Conservation (phyloP, 192 early-diverging fungal species). For the Gonapodya sp. region DNA sequence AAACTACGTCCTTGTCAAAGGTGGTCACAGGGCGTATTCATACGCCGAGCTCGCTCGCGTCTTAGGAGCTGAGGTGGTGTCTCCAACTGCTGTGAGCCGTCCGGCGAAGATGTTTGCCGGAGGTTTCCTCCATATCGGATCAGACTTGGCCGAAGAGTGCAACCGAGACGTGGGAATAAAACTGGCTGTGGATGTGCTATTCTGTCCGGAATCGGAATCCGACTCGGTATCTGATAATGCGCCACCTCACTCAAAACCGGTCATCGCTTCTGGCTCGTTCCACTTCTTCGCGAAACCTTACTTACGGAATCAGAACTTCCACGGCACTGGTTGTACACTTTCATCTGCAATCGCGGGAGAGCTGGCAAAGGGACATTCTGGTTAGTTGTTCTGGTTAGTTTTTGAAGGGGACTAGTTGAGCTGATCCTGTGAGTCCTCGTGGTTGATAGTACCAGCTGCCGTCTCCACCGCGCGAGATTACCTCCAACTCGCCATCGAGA, state of each 20-base stretch:
- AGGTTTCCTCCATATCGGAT: background rate
- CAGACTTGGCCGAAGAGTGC: too few species aligned
- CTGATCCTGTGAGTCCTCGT: too few species aligned
- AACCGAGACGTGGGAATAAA: background rate
- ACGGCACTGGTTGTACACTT: constrained; percentile 83
- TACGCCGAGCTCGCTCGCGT: background rate
- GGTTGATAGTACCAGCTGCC: constrained; percentile 37
- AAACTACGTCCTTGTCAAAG: constrained; percentile 61
- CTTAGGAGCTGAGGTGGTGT: background rate
- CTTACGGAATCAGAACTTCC: constrained; percentile 60
- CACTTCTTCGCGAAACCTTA: constrained; percentile 38
- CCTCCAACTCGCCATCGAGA: constrained; percentile 53
- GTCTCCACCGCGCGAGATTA: constrained; percentile 46
- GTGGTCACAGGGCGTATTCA: constrained; percentile 61
- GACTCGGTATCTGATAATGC: background rate
- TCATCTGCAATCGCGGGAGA: constrained; percentile 68
- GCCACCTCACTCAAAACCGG: background rate
- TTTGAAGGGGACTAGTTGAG: too few species aligned
- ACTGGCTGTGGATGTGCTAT: constrained; percentile 56
- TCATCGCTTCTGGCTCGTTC: constrained; percentile 15
- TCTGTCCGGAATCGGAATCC: background rate
- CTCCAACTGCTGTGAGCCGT: background rate
- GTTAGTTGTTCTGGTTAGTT: too few species aligned
- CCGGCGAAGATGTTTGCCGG: constrained; percentile 15
- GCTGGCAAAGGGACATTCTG: constrained; percentile 42